phyloP scores from a whole-genome alignment of 2,329 filamentous ascomycete species.

The Metarhizium album region DNA sequence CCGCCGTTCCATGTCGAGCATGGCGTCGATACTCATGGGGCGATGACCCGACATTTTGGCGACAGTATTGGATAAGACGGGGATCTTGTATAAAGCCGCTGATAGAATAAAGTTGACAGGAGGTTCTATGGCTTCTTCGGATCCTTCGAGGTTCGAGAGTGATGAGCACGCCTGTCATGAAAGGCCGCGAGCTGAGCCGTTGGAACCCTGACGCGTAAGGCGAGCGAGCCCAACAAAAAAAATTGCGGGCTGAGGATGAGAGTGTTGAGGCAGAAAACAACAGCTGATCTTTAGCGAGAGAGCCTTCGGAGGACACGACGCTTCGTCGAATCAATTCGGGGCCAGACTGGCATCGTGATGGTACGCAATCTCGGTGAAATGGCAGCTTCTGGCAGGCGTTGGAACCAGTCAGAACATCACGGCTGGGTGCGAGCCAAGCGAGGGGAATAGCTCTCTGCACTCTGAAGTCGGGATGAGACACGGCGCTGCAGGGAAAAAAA shows the following conservation, averaged over 20 bases:
- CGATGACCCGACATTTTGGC: slow-evolving; percentile 24
- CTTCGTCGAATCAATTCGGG: slow-evolving; percentile 1
- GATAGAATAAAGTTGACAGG: not conserved
- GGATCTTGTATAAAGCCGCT: not conserved
- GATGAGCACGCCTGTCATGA: not conserved
- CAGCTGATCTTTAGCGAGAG: not conserved
- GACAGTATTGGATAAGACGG: not conserved
- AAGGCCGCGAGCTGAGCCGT: not conserved
- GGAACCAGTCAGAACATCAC: not conserved
- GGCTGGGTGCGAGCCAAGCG: not conserved
- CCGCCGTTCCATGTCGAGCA: slow-evolving; percentile 65
- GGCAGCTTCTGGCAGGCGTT: not conserved
- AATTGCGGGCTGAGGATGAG: not conserved
- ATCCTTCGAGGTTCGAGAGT: not conserved
- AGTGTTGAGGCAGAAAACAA: not conserved
- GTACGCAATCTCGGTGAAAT: not conserved
- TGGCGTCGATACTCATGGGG: slow-evolving; percentile 65
- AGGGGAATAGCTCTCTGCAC: not conserved
- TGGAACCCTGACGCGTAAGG: not conserved
- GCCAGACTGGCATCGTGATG: slow-evolving; percentile 6
- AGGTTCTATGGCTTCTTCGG: not conserved
- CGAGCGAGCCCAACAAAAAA: not conserved
- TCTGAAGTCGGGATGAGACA: not conserved
- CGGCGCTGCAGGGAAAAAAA: not conserved
- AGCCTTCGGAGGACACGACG: slow-evolving; percentile 3